Evolutionary conservation across 1,284 basidiomycete genomes (phyloP).

Genomic region (Agaricales sp.): DNA sequence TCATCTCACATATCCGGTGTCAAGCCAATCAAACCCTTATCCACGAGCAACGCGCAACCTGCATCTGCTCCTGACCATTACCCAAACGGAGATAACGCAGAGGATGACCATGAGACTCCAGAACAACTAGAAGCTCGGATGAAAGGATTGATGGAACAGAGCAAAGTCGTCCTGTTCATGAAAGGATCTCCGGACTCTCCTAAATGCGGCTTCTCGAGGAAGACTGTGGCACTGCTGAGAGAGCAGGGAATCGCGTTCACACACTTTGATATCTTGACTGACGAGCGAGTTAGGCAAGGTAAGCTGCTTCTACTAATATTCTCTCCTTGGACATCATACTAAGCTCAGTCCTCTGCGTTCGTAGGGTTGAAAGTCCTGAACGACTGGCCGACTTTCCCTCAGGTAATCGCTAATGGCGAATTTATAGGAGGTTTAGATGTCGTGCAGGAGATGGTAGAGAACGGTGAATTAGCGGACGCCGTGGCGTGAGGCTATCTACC

Average conservation of each 20-base stretch:
- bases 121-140: constrained; percentile 61
- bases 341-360: constrained; percentile 61
- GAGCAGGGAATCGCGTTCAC: constrained; percentile 74
- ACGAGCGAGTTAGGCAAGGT: constrained; percentile 56
- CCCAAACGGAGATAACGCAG: constrained; percentile 24
- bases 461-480: constrained; percentile 37
- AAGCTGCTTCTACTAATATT: constrained; percentile 10
- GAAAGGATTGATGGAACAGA: constrained; percentile 57
- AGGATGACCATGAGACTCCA: constrained; percentile 51
- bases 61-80: constrained; percentile 28
- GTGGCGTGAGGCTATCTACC: too few species aligned
- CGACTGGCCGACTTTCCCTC: constrained; percentile 96
- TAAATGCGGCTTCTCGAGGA: constrained; percentile 89
- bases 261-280: constrained; percentile 85
- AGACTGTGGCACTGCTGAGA: constrained; percentile 77
- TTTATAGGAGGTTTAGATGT: constrained; percentile 96
- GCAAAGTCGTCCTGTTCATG: constrained; percentile 89
- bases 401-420: constrained; percentile 90
- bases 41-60: constrained; percentile 24
- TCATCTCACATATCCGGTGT: constrained; percentile 38
- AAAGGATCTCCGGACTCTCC: constrained; percentile 85
- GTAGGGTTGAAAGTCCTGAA: constrained; percentile 53
- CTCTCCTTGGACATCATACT: constrained; percentile 34
- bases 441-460: constrained; percentile 49
- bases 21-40: constrained; percentile 27